Percentiles rank a stretch among this genome's conserved stretches.
Conservation (phyloP, 2,329 filamentous ascomycete species). For the Zopfia rhizophila region DNA sequence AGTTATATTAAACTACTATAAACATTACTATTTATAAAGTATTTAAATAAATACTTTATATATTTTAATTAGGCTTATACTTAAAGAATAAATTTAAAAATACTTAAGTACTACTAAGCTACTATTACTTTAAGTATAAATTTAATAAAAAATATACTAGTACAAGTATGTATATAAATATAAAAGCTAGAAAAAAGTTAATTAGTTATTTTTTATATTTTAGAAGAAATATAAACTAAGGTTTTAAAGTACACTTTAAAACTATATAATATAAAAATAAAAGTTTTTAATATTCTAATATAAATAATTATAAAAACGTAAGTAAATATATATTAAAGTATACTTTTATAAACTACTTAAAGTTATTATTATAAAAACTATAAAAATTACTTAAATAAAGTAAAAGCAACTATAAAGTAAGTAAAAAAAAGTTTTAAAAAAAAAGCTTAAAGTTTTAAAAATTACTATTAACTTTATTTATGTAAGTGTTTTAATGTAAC, state of each 20-base stretch:
- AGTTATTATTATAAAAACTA: conserved; percentile 63
- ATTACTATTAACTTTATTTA: conserved; percentile 60
- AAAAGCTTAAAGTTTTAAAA: conserved; percentile 63
- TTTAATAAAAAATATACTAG: conserved; percentile 74
- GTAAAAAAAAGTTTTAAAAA: conserved; percentile 64
- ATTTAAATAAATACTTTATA: conserved; percentile 69
- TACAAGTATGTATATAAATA: conserved; percentile 77
- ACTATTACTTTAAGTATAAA: conserved; percentile 73
- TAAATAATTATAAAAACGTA: conserved; percentile 71
- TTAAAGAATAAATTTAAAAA: conserved; percentile 72
- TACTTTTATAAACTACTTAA: conserved; percentile 71
- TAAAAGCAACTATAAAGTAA: conserved; percentile 27
- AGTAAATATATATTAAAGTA: conserved; percentile 58
- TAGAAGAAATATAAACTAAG: conserved; percentile 67
- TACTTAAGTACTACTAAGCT: conserved; percentile 69
- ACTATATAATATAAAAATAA: conserved; percentile 42
- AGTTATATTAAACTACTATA: conserved; percentile 62
- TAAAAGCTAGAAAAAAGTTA: conserved; percentile 74
- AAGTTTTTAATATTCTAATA: conserved; percentile 64
- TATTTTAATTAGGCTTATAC: conserved; percentile 79
- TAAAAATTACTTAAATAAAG: conserved; percentile 44
- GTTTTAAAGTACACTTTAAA: conserved; percentile 52
- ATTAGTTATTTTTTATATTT: conserved; percentile 69
- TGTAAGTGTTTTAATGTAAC: not conserved
- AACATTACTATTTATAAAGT: conserved; percentile 66